Base-by-base conservation (phyloP, 73 alveolate species). In the Tetrahymena elliotti region DNA sequence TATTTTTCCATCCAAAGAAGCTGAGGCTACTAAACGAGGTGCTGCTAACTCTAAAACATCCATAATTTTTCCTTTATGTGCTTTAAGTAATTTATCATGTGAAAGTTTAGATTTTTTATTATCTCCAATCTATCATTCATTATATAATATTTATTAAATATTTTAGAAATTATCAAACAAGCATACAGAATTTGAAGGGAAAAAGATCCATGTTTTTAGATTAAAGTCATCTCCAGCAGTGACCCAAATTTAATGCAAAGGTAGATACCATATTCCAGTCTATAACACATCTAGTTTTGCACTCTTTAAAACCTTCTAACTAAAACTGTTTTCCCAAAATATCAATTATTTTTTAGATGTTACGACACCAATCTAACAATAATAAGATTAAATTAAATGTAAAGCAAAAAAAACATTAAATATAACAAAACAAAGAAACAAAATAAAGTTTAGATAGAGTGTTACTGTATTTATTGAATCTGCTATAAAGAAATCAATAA, bases 201-300 rank as follows among this genome's bases (percentile, higher is more conserved):
- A 4, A 18, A 68, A 68, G 10, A 68, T 97, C 97, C 98, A 98
- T 92, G 94, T 96, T 83, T 95, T 95, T 37, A 97, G 93, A n/a
- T 96, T 96, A 93, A 96, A 94, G 95, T 97, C 99, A 41, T 97
- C 95, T 53, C 99, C 99, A 83, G 99, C 98, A 36, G 99, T 97
- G 27, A 98, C 98, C 99, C 99, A 98, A 35, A 98, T 97, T 95
- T 98, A 97, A 93, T 98, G 99, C 37, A 96, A 96, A 53, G 98
- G 98, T 34, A 98, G 97, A 95, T 97, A 98, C 99, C 99, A 98
- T 24, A 98, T 96, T 47, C 98, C 97, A 92, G 97, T 96, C 93
- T 98, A 96, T 36, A 94, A 97, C 95, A 84, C 97, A 34, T 95
- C 98, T 93, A 95, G 95, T 93, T 98, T 96, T 95, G 97, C 83